Evolutionary conservation across 140 eudicot genomes (phyloP).

Genomic region (Flaveria floridana): DNA sequence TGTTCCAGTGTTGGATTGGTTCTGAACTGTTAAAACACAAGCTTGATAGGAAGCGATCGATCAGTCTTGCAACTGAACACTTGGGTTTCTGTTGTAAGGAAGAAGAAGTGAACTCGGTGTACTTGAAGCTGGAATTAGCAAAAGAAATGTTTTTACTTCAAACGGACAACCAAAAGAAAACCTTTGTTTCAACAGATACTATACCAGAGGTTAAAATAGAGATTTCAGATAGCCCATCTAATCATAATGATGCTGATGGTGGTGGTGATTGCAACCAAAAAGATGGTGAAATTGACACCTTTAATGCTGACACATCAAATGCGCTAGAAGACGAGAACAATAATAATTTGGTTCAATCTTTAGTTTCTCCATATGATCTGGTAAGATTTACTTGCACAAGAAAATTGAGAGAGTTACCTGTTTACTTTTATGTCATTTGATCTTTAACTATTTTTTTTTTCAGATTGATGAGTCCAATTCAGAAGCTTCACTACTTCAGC

Average conservation of each 20-base stretch:
- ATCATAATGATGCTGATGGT: slow-evolving; percentile 1
- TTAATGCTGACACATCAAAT: slow-evolving; percentile 29
- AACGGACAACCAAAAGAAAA: slow-evolving; percentile 28
- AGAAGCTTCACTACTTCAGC: slow-evolving; percentile 16
- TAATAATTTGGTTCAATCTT: slow-evolving; percentile 2
- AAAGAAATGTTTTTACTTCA: slow-evolving; percentile 48
- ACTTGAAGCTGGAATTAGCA: slow-evolving; percentile 47
- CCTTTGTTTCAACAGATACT: slow-evolving; percentile 19
- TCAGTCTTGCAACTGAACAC: slow-evolving; percentile 51
- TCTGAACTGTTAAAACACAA: slow-evolving; percentile 54
- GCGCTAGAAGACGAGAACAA: slow-evolving; percentile 23
- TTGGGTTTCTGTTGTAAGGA: slow-evolving; percentile 59
- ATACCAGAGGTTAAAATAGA: slow-evolving; percentile 21
- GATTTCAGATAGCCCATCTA: slow-evolving; percentile 30
- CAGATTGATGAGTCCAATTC: slow-evolving; percentile 26
- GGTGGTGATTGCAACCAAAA: slow-evolving; percentile 17
- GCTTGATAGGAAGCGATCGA: slow-evolving; percentile 57
- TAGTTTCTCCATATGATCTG: slow-evolving; percentile 27
- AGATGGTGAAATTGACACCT: slow-evolving; percentile 1
- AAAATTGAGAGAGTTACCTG: not conserved
- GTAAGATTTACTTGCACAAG: slow-evolving; percentile 26
- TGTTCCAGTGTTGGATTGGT: slow-evolving; percentile 82
- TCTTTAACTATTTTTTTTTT: slow-evolving; percentile 13
- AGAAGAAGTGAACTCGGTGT: slow-evolving; percentile 50
- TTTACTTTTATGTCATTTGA: not conserved